Evolutionary conservation across 140 eudicot genomes (phyloP).

Genomic region (Senecio squalidus): DNA sequence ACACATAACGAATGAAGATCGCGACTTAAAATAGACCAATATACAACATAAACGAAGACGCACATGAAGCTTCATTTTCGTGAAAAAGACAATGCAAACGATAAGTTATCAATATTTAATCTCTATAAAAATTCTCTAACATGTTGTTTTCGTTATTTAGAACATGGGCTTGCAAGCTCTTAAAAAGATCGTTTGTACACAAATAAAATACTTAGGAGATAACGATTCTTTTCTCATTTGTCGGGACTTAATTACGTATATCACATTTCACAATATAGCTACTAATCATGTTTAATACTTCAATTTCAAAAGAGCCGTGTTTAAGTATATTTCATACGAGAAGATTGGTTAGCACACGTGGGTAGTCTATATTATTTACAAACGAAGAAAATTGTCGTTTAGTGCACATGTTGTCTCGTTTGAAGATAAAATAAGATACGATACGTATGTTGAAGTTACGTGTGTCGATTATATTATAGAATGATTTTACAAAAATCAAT

Average conservation of each 20-base stretch:
- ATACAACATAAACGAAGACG: too few species aligned
- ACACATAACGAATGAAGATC: not conserved
- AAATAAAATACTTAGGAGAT: slow-evolving; percentile 4
- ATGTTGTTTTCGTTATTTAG: not conserved
- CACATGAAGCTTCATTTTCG: not conserved
- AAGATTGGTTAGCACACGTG: slow-evolving; percentile 15
- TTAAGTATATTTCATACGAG: not conserved
- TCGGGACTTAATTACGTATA: slow-evolving; percentile 32
- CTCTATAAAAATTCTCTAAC: not conserved
- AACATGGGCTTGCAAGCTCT: slow-evolving; percentile 5
- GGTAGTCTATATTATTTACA: not conserved
- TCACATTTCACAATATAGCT: not conserved
- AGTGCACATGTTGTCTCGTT: not conserved
- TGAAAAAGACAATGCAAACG: slow-evolving; percentile 1
- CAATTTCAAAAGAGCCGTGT: not conserved
- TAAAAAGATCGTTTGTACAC: slow-evolving; percentile 11
- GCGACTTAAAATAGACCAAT: not conserved
- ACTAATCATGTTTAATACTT: not conserved
- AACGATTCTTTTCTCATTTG: slow-evolving; percentile 16
- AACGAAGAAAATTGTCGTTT: slow-evolving; percentile 12
- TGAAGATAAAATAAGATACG: not conserved
- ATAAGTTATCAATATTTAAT: not conserved
- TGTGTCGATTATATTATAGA: slow-evolving; percentile 19
- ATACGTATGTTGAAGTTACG: slow-evolving; percentile 33
- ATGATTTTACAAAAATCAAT: slow-evolving; percentile 16